Base-by-base conservation (phyloP, 2,329 filamentous ascomycete species). In the Mycogone perniciosa region DNA sequence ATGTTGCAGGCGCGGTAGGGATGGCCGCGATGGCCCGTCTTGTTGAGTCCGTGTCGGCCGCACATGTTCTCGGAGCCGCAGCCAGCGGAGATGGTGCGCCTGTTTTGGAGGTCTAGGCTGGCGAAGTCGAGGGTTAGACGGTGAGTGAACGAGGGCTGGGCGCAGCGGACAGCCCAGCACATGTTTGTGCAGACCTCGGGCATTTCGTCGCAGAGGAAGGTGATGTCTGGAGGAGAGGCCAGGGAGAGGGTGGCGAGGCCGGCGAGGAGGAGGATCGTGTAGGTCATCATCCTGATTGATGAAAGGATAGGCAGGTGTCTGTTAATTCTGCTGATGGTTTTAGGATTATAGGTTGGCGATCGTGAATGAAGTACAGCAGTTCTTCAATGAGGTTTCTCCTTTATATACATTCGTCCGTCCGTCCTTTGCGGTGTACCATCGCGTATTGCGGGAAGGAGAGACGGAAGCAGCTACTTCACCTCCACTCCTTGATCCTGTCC, bases 161-260 rank as follows among this genome's bases (percentile, higher is more conserved):
- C 58, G 48, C 58, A 60, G 38, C 56, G 58, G 37, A 55, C 45
- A 43, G 58, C 58, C 51, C 56, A 60, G 54, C 58, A 59, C 54
- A 60, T 60, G 57, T 59, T 60, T 26, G 51, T 54, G 50, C 57
- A 60, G 34, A 59, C 45, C 9, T 60, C 56, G 13, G 57, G 52
- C 46, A 54, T 55, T 38, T 48, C 50, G 47, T 54, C 42, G 51
- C 57, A 58, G 29, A 49, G 33, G 42, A 59, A 59, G 20, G 52
- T 58, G 29, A 59, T 45, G 44, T 60, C 57, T 33, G 58, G 58
- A 5, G 56, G 54, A 1, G 43, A 31, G 44, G 55, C 56, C 3
- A 44, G 10, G 4, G 39, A 33, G 26, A 35, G 5, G 7, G 37
- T 11, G 20, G 44, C 26, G 31, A 54, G 31, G 13, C 29, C n/a